These are phyloP conservation scores for Corinectria fuckeliana DNA, from an alignment of 2,329 filamentous ascomycete genomes.

Conservation along the genomic window DNA sequence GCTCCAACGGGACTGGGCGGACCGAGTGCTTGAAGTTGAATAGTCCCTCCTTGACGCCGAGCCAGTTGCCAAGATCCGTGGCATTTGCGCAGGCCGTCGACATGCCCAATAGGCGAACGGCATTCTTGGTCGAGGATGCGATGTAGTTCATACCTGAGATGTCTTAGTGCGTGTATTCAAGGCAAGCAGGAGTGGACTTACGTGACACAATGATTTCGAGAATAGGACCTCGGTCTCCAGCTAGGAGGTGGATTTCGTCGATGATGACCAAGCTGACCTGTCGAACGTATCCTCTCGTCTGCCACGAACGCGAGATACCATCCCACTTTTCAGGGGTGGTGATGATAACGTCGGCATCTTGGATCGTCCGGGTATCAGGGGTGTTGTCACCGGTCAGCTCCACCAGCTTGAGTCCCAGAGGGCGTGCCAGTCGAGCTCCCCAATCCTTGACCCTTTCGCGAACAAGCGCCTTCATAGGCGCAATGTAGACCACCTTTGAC, in stretches of 20 bases:
- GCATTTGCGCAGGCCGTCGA: slow-evolving; percentile 98
- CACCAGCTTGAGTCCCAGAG: slow-evolving; percentile 88
- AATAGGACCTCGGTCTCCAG: slow-evolving; percentile 95
- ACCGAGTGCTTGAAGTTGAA: slow-evolving; percentile 99
- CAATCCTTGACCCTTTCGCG: slow-evolving; percentile 96
- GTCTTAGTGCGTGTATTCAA: not conserved
- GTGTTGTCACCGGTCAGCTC: slow-evolving; percentile 98
- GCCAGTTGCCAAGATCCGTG: slow-evolving; percentile 91
- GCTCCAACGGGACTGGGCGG: slow-evolving; percentile 91
- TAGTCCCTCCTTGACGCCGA: slow-evolving; percentile 92
- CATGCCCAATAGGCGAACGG: slow-evolving; percentile 95
- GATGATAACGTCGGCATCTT: slow-evolving; percentile 96
- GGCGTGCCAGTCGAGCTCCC: slow-evolving; percentile 79
- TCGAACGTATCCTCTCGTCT: slow-evolving; percentile 93
- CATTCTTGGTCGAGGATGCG: slow-evolving; percentile 87
- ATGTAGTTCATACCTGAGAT: slow-evolving; percentile 96
- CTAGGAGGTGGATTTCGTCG: slow-evolving; percentile 97
- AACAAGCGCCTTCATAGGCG: slow-evolving; percentile 98
- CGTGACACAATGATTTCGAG: slow-evolving; percentile 92
- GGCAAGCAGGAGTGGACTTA: slow-evolving; percentile 34
- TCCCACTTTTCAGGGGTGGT: slow-evolving; percentile 99
- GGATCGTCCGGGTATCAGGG: slow-evolving; percentile 92
- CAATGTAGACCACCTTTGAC: slow-evolving; percentile 98
- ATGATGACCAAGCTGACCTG: slow-evolving; percentile 97
- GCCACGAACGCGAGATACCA: slow-evolving; percentile 98